phyloP scores from a whole-genome alignment of 2,329 filamentous ascomycete genomes.

The Hypomyces rosellus region DNA sequence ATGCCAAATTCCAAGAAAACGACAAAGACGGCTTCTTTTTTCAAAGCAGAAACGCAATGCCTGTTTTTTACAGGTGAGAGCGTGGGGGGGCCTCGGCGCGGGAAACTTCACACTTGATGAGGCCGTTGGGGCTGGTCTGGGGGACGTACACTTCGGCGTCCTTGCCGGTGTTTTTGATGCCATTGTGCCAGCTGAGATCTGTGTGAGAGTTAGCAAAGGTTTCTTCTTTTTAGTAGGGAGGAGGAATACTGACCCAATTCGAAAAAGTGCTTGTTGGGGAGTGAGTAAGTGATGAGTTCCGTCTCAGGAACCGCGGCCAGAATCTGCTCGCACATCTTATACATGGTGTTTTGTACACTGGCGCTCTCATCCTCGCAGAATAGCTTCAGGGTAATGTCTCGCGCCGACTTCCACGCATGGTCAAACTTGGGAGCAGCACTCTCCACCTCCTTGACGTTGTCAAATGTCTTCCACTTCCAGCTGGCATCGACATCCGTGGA shows the following conservation, averaged over 20 bases:
- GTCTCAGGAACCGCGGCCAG: slow-evolving; percentile 67
- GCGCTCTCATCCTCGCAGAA: slow-evolving; percentile 89
- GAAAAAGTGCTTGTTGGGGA: slow-evolving; percentile 99
- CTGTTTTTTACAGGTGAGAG: slow-evolving; percentile 1
- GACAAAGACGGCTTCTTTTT: background rate
- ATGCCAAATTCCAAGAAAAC: background rate
- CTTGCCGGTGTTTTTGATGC: slow-evolving; percentile 86
- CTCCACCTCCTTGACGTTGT: slow-evolving; percentile 60
- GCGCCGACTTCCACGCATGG: slow-evolving; percentile 68
- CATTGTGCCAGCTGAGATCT: slow-evolving; percentile 97
- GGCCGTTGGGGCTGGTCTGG: slow-evolving; percentile 85
- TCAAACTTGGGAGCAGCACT: slow-evolving; percentile 63
- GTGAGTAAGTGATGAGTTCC: slow-evolving; percentile 67
- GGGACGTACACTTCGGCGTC: slow-evolving; percentile 94
- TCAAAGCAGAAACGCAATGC: background rate
- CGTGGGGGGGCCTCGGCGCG: slow-evolving; percentile 29
- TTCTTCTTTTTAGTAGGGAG: background rate
- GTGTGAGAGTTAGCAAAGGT: slow-evolving; percentile 15
- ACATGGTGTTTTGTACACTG: slow-evolving; percentile 96
- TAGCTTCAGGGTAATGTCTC: slow-evolving; percentile 78
- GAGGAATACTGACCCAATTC: slow-evolving; percentile 65
- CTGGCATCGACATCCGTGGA: slow-evolving; percentile 84
- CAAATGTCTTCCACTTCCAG: slow-evolving; percentile 79
- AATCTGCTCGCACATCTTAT: slow-evolving; percentile 92
- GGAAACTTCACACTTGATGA: slow-evolving; percentile 88